A percentile compares a stretch with the other conserved stretches of the same genome.
Evolutionary conservation across 2,329 filamentous ascomycete genomes (phyloP).

Genomic region (Exserohilum turcica): DNA sequence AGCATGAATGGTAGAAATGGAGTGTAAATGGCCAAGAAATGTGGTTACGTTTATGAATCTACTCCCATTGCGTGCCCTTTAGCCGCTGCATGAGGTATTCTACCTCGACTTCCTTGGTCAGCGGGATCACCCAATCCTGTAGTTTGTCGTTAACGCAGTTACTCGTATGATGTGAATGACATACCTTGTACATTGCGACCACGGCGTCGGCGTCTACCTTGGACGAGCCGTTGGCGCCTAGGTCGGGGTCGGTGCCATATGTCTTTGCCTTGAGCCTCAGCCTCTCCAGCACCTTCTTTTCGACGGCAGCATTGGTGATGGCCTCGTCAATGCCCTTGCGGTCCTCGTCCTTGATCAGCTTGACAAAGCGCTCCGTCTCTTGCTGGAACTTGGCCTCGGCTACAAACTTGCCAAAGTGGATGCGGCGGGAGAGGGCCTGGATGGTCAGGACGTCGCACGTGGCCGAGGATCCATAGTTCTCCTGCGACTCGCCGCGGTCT

Average conservation of each 20-base stretch:
- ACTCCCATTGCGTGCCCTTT: conserved; percentile 59
- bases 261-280: conserved; percentile 87
- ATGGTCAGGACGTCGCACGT: conserved; percentile 89
- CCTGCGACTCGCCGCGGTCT: conserved; percentile 82
- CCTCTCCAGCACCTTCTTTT: conserved; percentile 87
- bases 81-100: conserved; percentile 97
- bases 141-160: not conserved
- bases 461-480: conserved; percentile 93
- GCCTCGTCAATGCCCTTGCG: conserved; percentile 81
- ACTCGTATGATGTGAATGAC: not conserved
- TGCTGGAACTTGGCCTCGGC: conserved; percentile 93
- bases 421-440: conserved; percentile 85
- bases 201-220: conserved; percentile 90
- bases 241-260: conserved; percentile 87
- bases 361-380: conserved; percentile 79
- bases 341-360: conserved; percentile 80
- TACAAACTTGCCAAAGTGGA: conserved; percentile 98
- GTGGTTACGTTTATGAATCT: not conserved
- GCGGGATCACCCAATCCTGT: conserved; percentile 83
- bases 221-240: conserved; percentile 59
- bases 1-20: no score
- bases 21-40: no score
- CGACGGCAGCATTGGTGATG: conserved; percentile 88
- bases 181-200: conserved; percentile 49
- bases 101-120: conserved; percentile 98